Conservation (phyloP, 1,284 basidiomycete genomes). For the Fistulinella cinereoalba region DNA sequence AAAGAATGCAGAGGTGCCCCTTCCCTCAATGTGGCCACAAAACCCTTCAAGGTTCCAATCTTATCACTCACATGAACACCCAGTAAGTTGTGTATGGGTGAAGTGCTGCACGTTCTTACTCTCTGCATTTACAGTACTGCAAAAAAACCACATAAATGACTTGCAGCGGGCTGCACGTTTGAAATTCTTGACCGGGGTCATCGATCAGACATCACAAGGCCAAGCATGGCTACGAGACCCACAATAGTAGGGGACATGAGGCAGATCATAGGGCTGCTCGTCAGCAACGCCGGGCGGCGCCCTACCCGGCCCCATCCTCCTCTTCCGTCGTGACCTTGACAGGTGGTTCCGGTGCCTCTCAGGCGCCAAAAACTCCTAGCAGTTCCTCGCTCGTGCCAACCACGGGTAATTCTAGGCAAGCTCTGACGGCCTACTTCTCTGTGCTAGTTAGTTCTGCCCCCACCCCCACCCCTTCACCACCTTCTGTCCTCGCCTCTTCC, state of each 20-base stretch:
- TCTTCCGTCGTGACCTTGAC: too few species aligned
- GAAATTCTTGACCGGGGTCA: slow-evolving; percentile 26
- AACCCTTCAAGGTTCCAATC: slow-evolving; percentile 31
- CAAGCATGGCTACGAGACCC: slow-evolving; percentile 14
- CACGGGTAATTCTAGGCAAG: too few species aligned
- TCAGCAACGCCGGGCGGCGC: not conserved
- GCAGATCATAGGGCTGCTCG: not conserved
- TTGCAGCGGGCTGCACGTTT: slow-evolving; percentile 18
- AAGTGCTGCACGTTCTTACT: not conserved
- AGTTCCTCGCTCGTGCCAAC: too few species aligned
- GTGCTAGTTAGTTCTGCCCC: too few species aligned
- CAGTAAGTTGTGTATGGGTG: slow-evolving; percentile 21
- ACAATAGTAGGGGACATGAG: not conserved
- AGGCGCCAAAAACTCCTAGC: too few species aligned
- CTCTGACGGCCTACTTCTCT: too few species aligned
- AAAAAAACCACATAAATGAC: slow-evolving; percentile 19
- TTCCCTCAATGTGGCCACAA: slow-evolving; percentile 21
- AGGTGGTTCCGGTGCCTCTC: too few species aligned
- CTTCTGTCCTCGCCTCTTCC: too few species aligned
- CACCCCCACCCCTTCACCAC: too few species aligned
- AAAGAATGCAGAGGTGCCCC: slow-evolving; percentile 30
- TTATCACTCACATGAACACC: slow-evolving; percentile 26
- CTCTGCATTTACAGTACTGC: slow-evolving; percentile 13
- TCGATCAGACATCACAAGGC: slow-evolving; percentile 29
- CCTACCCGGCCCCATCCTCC: slow-evolving; percentile 2